phyloP scores from a whole-genome alignment of 2,329 filamentous ascomycete species.

The Cucurbitaria berberidis region DNA sequence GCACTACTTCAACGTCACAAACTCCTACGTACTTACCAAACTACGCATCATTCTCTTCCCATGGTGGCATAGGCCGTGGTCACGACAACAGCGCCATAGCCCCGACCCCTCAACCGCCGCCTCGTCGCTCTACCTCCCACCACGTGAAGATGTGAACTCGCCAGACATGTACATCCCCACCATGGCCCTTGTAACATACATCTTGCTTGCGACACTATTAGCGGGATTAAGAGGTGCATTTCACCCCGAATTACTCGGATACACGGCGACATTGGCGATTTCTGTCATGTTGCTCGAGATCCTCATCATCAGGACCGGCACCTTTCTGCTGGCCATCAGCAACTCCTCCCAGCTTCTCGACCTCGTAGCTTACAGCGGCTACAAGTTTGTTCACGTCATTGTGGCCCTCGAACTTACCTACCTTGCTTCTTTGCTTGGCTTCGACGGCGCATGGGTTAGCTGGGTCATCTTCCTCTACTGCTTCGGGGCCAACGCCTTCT shows the following conservation, averaged over 20 bases:
- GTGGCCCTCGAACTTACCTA: slow-evolving; percentile 82
- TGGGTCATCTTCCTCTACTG: slow-evolving; percentile 92
- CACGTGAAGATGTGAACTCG: slow-evolving; percentile 93
- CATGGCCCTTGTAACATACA: slow-evolving; percentile 98
- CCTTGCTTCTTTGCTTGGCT: slow-evolving; percentile 65
- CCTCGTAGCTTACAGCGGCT: slow-evolving; percentile 93
- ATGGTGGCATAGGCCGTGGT: slow-evolving; percentile 98
- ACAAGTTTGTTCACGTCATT: slow-evolving; percentile 98
- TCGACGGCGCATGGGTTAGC: slow-evolving; percentile 85
- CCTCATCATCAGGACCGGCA: slow-evolving; percentile 85
- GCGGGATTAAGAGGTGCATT: slow-evolving; percentile 90
- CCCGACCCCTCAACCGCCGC: slow-evolving; percentile 21
- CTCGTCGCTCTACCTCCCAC: slow-evolving; percentile 71
- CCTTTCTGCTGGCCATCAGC: slow-evolving; percentile 91
- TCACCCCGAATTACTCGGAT: slow-evolving; percentile 89
- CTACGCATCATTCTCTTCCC: slow-evolving; percentile 93
- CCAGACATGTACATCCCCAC: slow-evolving; percentile 99
- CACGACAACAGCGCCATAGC: slow-evolving; percentile 77
- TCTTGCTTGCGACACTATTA: slow-evolving; percentile 87
- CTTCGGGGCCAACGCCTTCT: slow-evolving; percentile 92
- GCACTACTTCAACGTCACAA: slow-evolving; percentile 99
- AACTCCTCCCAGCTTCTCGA: slow-evolving; percentile 94
- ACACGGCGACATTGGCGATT: slow-evolving; percentile 83
- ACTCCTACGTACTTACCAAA: slow-evolving; percentile 94
- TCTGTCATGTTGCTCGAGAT: slow-evolving; percentile 88